Percentiles rank a stretch among this genome's conserved stretches.
phyloP scores from a whole-genome alignment of 208 protist species.

The Leishmania lainsoni region DNA sequence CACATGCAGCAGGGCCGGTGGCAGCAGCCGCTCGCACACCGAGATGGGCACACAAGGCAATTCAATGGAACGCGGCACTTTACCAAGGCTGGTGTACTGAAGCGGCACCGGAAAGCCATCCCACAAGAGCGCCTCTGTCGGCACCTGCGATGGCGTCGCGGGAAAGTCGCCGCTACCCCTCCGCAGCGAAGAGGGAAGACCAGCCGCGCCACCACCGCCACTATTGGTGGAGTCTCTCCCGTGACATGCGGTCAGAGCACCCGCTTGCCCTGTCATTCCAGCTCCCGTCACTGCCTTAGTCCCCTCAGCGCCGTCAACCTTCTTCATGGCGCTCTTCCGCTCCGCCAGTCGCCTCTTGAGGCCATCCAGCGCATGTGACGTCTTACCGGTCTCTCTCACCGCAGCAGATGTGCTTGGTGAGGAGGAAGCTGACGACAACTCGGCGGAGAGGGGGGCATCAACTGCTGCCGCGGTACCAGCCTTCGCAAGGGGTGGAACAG shows the following conservation, averaged over 20 bases:
- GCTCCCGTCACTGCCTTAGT: not conserved
- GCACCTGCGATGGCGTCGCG: not conserved
- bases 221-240: not conserved
- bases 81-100: slow-evolving; percentile 19
- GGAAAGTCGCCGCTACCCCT: slow-evolving; percentile 16
- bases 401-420: not conserved
- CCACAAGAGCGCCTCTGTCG: slow-evolving; percentile 18
- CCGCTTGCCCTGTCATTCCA: not conserved
- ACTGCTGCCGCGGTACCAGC: not conserved
- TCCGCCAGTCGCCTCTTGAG: slow-evolving; percentile 56
- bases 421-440: not conserved
- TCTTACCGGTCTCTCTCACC: slow-evolving; percentile 12
- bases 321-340: slow-evolving; percentile 44
- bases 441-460: not conserved
- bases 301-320: slow-evolving; percentile 5
- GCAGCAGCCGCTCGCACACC: slow-evolving; percentile 56
- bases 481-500: not conserved
- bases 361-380: slow-evolving; percentile 34
- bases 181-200: not conserved
- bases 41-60: slow-evolving; percentile 34
- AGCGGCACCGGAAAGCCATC: slow-evolving; percentile 33
- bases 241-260: not conserved
- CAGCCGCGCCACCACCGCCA: slow-evolving; percentile 1
- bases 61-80: slow-evolving; percentile 29
- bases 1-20: slow-evolving; percentile 41